Conservation (phyloP, 164 flowering plant species). For the Umbilicus rupestris region DNA sequence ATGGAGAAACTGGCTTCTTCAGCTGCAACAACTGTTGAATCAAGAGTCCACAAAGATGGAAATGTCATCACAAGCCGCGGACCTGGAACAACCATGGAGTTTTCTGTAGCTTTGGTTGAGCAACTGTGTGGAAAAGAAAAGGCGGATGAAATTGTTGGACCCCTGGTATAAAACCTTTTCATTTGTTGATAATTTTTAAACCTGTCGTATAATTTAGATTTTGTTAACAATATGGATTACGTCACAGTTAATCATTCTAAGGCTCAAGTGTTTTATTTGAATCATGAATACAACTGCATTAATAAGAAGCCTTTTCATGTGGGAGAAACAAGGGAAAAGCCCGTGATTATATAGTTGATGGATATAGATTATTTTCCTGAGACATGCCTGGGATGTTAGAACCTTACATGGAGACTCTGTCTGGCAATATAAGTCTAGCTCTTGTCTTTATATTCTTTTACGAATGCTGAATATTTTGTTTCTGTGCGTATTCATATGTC, state of each 20-base stretch:
- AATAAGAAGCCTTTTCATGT: not conserved
- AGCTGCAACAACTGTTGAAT: slow-evolving; percentile 47
- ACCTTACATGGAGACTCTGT: too few species aligned
- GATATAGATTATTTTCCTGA: not conserved
- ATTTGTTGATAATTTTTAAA: not conserved
- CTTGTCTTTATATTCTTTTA: not conserved
- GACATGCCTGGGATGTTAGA: not conserved
- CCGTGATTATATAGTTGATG: not conserved
- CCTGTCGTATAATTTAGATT: not conserved
- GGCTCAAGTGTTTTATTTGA: too few species aligned
- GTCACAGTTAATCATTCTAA: too few species aligned
- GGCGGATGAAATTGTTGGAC: slow-evolving; percentile 75
- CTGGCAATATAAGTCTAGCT: not conserved
- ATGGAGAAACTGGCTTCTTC: slow-evolving; percentile 63
- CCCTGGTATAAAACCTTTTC: slow-evolving; percentile 39
- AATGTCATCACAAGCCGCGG: slow-evolving; percentile 83
- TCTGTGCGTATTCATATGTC: not conserved
- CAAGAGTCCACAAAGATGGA: slow-evolving; percentile 73
- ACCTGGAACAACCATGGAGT: slow-evolving; percentile 94
- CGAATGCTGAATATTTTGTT: not conserved
- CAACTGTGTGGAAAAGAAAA: slow-evolving; percentile 73
- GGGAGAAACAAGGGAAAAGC: not conserved
- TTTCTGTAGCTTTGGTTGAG: slow-evolving; percentile 60
- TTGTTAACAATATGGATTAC: not conserved
- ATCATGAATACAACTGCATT: too few species aligned